These are phyloP conservation scores for Westerdykella ornata DNA, from an alignment of 2,329 filamentous ascomycete species.

Conservation along the genomic window DNA sequence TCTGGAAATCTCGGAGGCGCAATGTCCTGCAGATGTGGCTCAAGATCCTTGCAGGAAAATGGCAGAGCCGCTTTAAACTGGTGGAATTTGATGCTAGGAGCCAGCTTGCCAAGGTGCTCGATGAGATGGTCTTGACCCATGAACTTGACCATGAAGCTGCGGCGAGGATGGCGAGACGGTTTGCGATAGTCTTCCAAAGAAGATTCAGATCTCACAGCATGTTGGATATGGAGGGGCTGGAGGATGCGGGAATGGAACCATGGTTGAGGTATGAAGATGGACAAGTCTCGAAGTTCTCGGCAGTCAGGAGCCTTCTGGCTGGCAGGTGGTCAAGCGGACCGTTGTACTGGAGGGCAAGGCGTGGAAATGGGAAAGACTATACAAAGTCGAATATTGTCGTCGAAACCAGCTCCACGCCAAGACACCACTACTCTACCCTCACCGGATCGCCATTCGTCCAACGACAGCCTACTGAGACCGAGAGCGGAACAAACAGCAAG, in stretches of 20 bases:
- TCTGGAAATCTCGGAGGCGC: conserved; percentile 17
- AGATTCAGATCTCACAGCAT: conserved; percentile 5
- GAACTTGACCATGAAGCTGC: conserved; percentile 18
- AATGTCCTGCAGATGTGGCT: conserved; percentile 23
- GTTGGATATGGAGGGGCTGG: conserved; percentile 10
- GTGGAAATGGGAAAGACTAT: too few species aligned
- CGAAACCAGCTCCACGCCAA: too few species aligned
- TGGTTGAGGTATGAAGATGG: conserved; percentile 10
- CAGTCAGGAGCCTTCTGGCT: background rate
- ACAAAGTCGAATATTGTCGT: too few species aligned
- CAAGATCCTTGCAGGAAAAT: conserved; percentile 20
- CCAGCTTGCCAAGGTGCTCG: conserved; percentile 13
- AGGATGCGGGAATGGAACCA: conserved; percentile 15
- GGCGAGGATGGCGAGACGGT: conserved; percentile 20
- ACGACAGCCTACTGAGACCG: background rate
- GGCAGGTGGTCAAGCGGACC: background rate
- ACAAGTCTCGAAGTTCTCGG: background rate
- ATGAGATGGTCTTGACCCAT: conserved; percentile 20
- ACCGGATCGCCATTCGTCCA: background rate
- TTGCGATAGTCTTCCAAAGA: conserved; percentile 13
- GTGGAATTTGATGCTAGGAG: conserved; percentile 8
- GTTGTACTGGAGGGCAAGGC: too few species aligned
- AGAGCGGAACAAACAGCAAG: background rate
- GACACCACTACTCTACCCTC: too few species aligned
- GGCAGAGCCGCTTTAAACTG: conserved; percentile 17